phyloP scores from a whole-genome alignment of 2,329 filamentous ascomycete genomes.

The Fonsecaea monophora region DNA sequence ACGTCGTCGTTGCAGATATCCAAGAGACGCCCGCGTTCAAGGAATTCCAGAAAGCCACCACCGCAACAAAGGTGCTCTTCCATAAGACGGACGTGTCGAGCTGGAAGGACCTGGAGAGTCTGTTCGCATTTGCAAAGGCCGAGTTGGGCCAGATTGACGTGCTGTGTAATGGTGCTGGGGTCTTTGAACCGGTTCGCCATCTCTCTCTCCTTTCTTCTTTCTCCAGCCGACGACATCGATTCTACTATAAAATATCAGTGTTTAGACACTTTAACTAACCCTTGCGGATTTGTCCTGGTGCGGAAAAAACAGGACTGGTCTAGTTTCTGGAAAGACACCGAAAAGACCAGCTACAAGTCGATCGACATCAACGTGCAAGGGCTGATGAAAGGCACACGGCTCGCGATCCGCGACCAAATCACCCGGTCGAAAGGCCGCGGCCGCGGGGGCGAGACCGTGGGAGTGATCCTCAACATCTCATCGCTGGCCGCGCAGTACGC shows the following conservation, averaged over 20 bases:
- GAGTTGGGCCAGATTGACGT: conserved; percentile 58
- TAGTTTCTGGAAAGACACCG: conserved; percentile 40
- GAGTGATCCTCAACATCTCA: conserved; percentile 54
- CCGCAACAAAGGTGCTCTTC: conserved; percentile 48
- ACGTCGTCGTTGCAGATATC: conserved; percentile 54
- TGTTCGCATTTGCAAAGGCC: conserved; percentile 57
- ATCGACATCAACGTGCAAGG: conserved; percentile 60
- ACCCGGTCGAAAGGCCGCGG: conserved; percentile 9
- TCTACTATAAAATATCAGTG: neutral
- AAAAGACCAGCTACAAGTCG: conserved; percentile 52
- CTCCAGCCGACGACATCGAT: too few relatives aligned
- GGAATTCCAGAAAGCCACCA: conserved; percentile 43
- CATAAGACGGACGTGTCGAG: conserved; percentile 55
- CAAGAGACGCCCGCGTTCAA: conserved; percentile 51
- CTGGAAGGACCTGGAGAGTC: conserved; percentile 56
- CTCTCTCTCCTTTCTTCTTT: neutral
- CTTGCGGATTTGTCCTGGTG: neutral
- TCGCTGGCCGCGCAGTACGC: conserved; percentile 54
- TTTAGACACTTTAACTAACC: neutral
- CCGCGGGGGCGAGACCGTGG: conserved; percentile 46
- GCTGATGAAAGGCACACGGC: conserved; percentile 58
- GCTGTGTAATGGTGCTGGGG: conserved; percentile 55
- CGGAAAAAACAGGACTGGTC: conserved; percentile 4
- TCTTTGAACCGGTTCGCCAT: conserved; percentile 44
- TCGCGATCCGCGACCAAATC: conserved; percentile 56